Evolutionary conservation across 345 rosid species (phyloP).

Genomic region (Noccaea bulbosa): DNA sequence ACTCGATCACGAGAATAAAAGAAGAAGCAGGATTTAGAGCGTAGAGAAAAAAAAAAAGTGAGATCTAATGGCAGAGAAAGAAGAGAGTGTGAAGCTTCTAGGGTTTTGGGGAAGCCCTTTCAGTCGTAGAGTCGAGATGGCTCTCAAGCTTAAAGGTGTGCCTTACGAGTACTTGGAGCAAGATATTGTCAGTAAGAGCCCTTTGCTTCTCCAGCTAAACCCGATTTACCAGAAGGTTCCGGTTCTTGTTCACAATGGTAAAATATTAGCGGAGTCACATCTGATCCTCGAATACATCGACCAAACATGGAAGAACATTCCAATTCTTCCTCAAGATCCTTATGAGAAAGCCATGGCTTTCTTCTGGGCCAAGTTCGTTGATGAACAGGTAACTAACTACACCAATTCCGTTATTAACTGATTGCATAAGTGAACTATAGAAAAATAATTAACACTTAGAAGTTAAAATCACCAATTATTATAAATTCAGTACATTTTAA

Average conservation of each 20-base stretch:
- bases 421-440: background rate
- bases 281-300: conserved; percentile 57
- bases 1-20: too few relatives aligned
- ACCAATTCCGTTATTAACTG: background rate
- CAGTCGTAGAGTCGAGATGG: conserved; percentile 47
- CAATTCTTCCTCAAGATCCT: conserved; percentile 51
- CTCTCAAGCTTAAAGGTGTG: conserved; percentile 51
- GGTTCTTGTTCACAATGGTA: conserved; percentile 52
- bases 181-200: conserved; percentile 44
- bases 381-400: conserved; percentile 27
- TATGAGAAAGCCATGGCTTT: conserved; percentile 49
- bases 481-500: too few relatives aligned
- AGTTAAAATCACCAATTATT: too few relatives aligned
- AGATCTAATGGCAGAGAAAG: conserved; percentile 32
- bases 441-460: too few relatives aligned
- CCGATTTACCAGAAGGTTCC: conserved; percentile 50
- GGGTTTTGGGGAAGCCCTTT: conserved; percentile 50
- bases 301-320: conserved; percentile 49
- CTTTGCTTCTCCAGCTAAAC: conserved; percentile 46
- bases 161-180: conserved; percentile 50
- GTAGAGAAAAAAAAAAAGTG: background rate
- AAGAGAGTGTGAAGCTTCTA: conserved; percentile 50
- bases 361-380: conserved; percentile 53
- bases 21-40: too few relatives aligned
- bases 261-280: conserved; percentile 46